phyloP scores from a whole-genome alignment of 2,329 filamentous ascomycete species.

The Fusarium equiseti region DNA sequence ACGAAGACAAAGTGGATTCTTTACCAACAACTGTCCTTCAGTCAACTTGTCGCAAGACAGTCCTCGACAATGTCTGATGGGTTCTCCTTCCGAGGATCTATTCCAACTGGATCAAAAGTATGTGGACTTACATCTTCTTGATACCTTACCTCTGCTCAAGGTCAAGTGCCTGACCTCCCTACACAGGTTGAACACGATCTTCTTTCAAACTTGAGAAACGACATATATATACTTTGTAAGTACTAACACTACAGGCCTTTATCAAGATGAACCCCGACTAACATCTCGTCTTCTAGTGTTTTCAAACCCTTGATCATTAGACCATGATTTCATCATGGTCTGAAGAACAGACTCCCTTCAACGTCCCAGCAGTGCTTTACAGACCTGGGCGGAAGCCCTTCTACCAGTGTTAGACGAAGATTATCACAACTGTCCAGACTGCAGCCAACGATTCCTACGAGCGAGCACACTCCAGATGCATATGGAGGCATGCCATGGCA shows the following conservation, averaged over 20 bases:
- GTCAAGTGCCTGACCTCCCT: no score
- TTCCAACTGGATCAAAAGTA: background rate
- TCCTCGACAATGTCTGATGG: background rate
- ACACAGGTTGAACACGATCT: background rate
- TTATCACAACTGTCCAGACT: background rate
- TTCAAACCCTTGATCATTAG: background rate
- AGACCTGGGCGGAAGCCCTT: no score
- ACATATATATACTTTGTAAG: background rate
- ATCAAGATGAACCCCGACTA: background rate
- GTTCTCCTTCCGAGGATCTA: background rate
- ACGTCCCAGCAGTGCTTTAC: background rate
- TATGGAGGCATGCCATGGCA: background rate
- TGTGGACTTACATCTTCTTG: no score
- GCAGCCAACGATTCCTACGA: background rate
- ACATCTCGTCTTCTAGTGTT: background rate
- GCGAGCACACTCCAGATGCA: background rate
- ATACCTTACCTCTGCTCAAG: no score
- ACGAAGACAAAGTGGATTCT: background rate
- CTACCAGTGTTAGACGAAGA: no score
- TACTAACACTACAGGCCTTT: rapidly evolving
- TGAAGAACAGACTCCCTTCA: background rate
- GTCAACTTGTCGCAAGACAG: background rate
- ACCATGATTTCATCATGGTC: background rate
- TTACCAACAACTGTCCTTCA: background rate
- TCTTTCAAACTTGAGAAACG: background rate